Base-by-base conservation (phyloP, 805 yeast species). In the Pichia membranifaciens region DNA sequence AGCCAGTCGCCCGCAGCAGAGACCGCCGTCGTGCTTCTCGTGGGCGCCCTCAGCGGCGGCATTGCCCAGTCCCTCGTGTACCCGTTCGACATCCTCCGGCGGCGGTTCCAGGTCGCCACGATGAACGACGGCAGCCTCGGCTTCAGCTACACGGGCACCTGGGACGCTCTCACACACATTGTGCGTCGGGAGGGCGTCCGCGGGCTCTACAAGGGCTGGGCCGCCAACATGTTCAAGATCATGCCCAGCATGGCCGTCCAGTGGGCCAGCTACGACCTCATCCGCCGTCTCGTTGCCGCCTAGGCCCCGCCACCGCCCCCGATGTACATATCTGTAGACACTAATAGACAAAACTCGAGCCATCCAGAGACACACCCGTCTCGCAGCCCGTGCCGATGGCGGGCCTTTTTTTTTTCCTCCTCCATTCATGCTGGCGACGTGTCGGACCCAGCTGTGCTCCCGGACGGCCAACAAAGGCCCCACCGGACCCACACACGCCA, bases 231-330 rank as follows among this genome's bases (percentile, higher is more conserved):
- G 62, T 82, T 86, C 72, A 91, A 90, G 62, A 93, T 91, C 4
- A 85, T 88, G 41, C 97, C 98, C 0, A 82, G 93, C 13, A 91
- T 93, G 90, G 98, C 98, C 4, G 88, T 90, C 16, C 87, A 91
- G 51, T 91, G 97, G 96, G 71, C 89, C 56, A 80, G 86, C 51
- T 83, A 80, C 63, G 98, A 95, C 54, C 66, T 82, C 29, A 71
- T 87, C 44, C 79, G 81, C 56, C 48, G 20, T 32, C 25, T 44
- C 22, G 17, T 34, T 15, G 29, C 23, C 9, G 35, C 32, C 5
- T 33, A 36, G 39, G 37, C 29, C 29, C 29, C 29, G 29, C 10
- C 29, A 25, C 10, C 7, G 29, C 7, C 29, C 7, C 20, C 37
- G 37, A 34, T 12, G 15, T 34, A 34, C 15, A 36, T 16, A 36